phyloP scores from a whole-genome alignment of 495 filamentous ascomycete genomes.

The Pseudoneurospora amorphoporcata region DNA sequence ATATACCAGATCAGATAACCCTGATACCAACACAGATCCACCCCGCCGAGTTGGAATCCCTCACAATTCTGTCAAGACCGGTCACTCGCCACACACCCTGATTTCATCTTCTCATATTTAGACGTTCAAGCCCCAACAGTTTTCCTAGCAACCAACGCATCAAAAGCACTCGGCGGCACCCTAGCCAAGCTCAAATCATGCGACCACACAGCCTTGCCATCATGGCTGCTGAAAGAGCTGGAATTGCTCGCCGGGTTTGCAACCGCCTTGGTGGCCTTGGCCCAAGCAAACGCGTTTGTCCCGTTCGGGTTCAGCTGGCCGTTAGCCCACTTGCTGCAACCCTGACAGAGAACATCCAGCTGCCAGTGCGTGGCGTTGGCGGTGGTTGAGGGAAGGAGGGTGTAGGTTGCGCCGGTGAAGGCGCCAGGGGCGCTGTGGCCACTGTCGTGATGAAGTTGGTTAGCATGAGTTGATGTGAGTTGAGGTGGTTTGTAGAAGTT shows the following conservation, averaged over 20 bases:
- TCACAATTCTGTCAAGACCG: not conserved
- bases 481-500: not conserved
- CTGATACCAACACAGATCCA: not conserved
- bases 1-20: not conserved
- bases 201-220: constrained; percentile 13
- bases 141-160: constrained; percentile 12
- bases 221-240: constrained; percentile 18
- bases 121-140: not conserved
- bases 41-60: not conserved
- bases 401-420: constrained; percentile 34
- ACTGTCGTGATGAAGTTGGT: constrained; percentile 16
- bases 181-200: constrained; percentile 19
- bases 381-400: constrained; percentile 30
- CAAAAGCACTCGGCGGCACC: constrained; percentile 21
- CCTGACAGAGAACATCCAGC: constrained; percentile 33
- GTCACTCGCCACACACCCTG: not conserved
- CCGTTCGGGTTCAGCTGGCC: constrained; percentile 23
- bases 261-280: constrained; percentile 12
- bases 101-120: not conserved
- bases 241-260: constrained; percentile 16
- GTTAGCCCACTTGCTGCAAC: constrained; percentile 30
- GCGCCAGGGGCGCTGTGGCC: constrained; percentile 24
- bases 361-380: constrained; percentile 42
- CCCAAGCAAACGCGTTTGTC: constrained; percentile 17
- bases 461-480: not conserved